These are phyloP conservation scores for Chenopodium berlandieri DNA, from an alignment of 148 eudicot species.

Conservation along the genomic window DNA sequence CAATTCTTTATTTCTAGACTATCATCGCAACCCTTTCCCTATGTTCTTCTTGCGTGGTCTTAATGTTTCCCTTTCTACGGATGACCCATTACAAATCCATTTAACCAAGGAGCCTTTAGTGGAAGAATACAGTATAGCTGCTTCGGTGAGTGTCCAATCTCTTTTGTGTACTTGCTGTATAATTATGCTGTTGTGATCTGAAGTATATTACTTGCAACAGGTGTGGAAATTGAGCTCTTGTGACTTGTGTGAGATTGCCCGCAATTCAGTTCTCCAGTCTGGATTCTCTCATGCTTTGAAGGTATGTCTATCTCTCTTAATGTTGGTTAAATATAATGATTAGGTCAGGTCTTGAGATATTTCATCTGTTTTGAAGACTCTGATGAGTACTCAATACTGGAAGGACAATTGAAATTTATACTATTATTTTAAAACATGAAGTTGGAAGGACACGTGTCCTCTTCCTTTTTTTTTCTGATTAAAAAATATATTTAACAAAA, in stretches of 20 bases:
- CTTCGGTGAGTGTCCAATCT: conserved; percentile 59
- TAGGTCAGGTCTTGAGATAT: neutral
- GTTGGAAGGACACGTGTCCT: no score
- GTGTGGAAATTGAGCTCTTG: conserved; percentile 96
- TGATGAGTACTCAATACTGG: neutral
- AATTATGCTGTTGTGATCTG: conserved; percentile 14
- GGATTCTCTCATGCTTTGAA: conserved; percentile 93
- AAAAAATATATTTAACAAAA: no score
- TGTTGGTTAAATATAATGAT: conserved; percentile 6
- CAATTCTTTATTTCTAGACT: conserved; percentile 95
- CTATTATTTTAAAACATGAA: no score
- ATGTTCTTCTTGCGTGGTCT: conserved; percentile 92
- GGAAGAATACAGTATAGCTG: conserved; percentile 99
- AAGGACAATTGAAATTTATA: neutral
- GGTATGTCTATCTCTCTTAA: conserved; percentile 45
- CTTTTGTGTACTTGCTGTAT: conserved; percentile 1
- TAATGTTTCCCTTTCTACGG: conserved; percentile 97
- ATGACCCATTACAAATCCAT: conserved; percentile 97
- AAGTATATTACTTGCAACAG: conserved; percentile 34
- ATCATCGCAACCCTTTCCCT: conserved; percentile 96
- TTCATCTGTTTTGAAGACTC: neutral
- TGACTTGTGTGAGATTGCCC: conserved; percentile 98
- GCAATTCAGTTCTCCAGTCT: conserved; percentile 93
- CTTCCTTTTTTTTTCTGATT: no score
- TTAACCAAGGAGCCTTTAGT: conserved; percentile 95